Evolutionary conservation across 2,329 filamentous ascomycete genomes (phyloP).

Genomic region (Metarhizium robertsii): DNA sequence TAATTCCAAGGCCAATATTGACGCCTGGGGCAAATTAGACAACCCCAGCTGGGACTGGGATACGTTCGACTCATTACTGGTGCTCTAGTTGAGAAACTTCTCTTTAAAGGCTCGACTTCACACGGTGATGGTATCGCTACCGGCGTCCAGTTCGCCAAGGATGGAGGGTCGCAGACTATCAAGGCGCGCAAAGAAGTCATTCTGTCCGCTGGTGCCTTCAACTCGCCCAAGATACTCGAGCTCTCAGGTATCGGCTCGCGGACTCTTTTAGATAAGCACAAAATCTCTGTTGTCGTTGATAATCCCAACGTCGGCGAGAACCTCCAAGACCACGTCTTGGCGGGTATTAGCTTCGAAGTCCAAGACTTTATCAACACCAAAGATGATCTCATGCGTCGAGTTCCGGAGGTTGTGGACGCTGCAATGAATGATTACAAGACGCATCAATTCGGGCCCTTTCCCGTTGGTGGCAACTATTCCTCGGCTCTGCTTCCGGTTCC

Average conservation of each 20-base stretch:
- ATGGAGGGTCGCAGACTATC: neutral
- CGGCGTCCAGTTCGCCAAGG: neutral
- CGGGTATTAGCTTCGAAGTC: neutral
- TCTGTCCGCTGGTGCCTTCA: too few relatives aligned
- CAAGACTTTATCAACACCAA: neutral
- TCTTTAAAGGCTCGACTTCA: neutral
- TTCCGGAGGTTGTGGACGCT: neutral
- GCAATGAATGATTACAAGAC: neutral
- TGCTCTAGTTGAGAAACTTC: too few relatives aligned
- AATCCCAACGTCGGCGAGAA: neutral
- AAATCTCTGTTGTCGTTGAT: neutral
- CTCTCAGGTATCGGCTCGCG: too few relatives aligned
- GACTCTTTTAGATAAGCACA: too few relatives aligned
- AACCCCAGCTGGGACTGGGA: too few relatives aligned
- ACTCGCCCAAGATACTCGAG: too few relatives aligned
- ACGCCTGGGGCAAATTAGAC: too few relatives aligned
- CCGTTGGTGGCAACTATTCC: neutral
- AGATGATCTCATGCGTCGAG: neutral
- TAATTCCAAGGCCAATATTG: too few relatives aligned
- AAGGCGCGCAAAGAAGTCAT: neutral
- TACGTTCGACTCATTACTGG: too few relatives aligned
- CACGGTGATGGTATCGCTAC: neutral
- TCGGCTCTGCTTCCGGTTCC: neutral
- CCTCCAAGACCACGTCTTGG: neutral
- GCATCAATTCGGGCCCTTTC: neutral